phyloP scores from a whole-genome alignment of 192 early-diverging fungal species.

The Coemansia sp. region DNA sequence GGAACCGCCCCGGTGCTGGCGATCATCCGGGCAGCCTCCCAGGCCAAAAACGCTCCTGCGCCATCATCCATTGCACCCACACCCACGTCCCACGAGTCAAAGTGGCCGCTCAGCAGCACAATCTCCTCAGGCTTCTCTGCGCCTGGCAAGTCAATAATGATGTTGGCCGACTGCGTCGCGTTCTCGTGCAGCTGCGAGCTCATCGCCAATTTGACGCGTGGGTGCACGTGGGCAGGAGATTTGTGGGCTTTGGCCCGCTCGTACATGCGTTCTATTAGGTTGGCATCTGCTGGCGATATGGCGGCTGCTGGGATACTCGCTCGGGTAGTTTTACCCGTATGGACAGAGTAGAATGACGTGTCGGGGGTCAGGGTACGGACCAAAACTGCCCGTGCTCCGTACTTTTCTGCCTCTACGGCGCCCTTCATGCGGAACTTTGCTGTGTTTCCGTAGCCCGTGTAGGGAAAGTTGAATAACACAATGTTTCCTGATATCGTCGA shows the following conservation, averaged over 20 bases:
- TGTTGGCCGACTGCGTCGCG: constrained; percentile 54
- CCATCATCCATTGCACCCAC: constrained; percentile 64
- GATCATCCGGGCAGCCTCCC: constrained; percentile 49
- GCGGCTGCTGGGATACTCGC: constrained; percentile 58
- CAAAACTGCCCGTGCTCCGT: constrained; percentile 56
- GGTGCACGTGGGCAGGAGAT: constrained; percentile 38
- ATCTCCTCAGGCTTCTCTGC: constrained; percentile 52
- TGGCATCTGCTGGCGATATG: constrained; percentile 56
- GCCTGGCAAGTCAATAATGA: constrained; percentile 58
- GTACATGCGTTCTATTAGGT: constrained; percentile 54
- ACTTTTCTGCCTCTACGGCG: constrained; percentile 38
- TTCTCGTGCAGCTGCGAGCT: constrained; percentile 31
- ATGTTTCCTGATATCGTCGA: constrained; percentile 45
- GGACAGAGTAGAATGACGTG: constrained; percentile 53
- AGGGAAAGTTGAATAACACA: constrained; percentile 56
- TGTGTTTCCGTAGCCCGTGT: constrained; percentile 17
- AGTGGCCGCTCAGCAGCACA: constrained; percentile 58
- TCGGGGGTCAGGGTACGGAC: constrained; percentile 54
- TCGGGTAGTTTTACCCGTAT: constrained; percentile 54
- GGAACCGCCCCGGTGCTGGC: constrained; percentile 35
- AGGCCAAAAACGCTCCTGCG: constrained; percentile 56
- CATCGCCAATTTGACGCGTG: constrained; percentile 56
- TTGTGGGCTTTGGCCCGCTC: constrained; percentile 29
- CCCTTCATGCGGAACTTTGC: constrained; percentile 31
- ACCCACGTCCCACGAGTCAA: constrained; percentile 57